These are phyloP conservation scores for Endocarpon pusillum DNA, from an alignment of 495 filamentous ascomycete genomes.

Conservation along the genomic window DNA sequence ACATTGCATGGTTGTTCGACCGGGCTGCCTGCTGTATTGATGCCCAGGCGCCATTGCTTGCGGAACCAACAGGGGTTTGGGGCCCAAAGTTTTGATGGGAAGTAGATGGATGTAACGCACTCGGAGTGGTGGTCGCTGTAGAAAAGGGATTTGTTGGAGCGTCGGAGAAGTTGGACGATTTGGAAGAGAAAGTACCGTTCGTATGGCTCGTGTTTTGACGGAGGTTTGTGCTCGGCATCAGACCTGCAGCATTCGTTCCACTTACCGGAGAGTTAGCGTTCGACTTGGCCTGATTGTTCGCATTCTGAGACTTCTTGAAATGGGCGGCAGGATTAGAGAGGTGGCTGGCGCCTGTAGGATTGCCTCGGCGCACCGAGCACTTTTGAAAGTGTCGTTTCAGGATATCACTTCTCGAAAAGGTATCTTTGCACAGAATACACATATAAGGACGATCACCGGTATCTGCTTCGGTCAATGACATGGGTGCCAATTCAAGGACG, in stretches of 20 bases:
- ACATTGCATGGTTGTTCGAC: background rate
- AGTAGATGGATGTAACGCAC: background rate
- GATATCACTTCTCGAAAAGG: constrained; percentile 96
- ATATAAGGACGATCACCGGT: constrained; percentile 94
- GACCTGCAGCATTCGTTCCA: constrained; percentile 32
- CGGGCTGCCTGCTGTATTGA: background rate
- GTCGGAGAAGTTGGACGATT: constrained; percentile 24
- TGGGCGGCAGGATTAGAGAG: constrained; percentile 80
- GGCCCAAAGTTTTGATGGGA: too few relatives aligned
- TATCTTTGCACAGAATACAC: constrained; percentile 92
- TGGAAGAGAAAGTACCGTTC: constrained; percentile 24
- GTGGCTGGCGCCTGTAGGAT: constrained; percentile 83
- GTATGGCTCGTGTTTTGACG: constrained; percentile 29
- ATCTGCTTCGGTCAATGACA: constrained; percentile 34
- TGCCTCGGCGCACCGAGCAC: constrained; percentile 85
- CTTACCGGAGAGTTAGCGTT: too few relatives aligned
- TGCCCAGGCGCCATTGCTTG: background rate
- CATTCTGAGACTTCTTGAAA: constrained; percentile 55
- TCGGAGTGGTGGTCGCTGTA: too few relatives aligned
- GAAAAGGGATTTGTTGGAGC: constrained; percentile 23
- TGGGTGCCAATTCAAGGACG: constrained; percentile 4
- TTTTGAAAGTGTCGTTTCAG: constrained; percentile 98
- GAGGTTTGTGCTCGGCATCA: constrained; percentile 27
- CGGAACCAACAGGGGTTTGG: background rate
- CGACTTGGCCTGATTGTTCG: constrained; percentile 36